Evolutionary conservation across 2,329 filamentous ascomycete species (phyloP).

Genomic region (Hypoxylon sp.): DNA sequence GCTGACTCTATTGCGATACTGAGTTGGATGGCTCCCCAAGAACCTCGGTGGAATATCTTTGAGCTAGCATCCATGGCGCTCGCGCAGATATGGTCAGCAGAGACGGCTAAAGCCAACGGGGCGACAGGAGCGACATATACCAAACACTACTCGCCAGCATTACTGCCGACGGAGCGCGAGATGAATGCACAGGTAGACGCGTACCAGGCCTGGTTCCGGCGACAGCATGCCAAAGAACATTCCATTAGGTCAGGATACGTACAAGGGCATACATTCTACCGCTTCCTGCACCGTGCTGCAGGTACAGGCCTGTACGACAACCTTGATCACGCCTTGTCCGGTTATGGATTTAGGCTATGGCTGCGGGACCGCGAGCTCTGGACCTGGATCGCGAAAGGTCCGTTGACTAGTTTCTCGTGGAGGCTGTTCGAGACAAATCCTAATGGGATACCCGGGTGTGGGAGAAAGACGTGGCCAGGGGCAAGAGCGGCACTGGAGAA

Average conservation of each 20-base stretch:
- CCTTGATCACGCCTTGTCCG: constrained; percentile 37
- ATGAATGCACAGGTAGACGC: constrained; percentile 40
- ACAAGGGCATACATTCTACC: constrained; percentile 34
- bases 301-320: constrained; percentile 42
- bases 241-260: constrained; percentile 37
- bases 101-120: constrained; percentile 6
- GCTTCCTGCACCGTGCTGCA: constrained; percentile 40
- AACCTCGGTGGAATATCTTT: constrained; percentile 34
- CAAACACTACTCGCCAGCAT: constrained; percentile 26
- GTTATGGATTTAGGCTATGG: constrained; percentile 37
- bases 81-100: constrained; percentile 44
- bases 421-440: constrained; percentile 43
- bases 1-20: constrained; percentile 35
- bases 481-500: constrained; percentile 36
- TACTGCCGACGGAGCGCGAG: constrained; percentile 31
- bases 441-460: constrained; percentile 36
- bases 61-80: constrained; percentile 49
- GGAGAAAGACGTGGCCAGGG: constrained; percentile 34
- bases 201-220: constrained; percentile 42
- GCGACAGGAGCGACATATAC: no score
- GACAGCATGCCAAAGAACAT: constrained; percentile 31
- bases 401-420: constrained; percentile 40
- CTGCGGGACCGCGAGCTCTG: constrained; percentile 38
- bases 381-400: constrained; percentile 39
- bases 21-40: constrained; percentile 34